Conservation (phyloP, 108 stramenopile species). For the Skeletonema menzelii region DNA sequence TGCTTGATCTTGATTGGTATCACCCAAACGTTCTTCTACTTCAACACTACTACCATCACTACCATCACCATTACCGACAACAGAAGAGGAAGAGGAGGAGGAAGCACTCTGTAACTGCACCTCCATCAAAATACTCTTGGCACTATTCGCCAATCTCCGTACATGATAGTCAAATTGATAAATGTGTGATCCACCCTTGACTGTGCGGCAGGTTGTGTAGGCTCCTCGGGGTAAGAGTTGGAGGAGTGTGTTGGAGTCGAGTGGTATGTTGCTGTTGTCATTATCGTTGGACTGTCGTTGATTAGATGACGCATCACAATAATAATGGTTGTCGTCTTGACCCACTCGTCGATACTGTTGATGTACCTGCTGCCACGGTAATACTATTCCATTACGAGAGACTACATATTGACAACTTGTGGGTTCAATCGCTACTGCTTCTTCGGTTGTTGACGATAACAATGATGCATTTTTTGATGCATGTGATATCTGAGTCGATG, state of each 20-base stretch:
- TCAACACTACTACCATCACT: too few species aligned
- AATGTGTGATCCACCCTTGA: slow-evolving; percentile 22
- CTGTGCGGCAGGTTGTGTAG: slow-evolving; percentile 43
- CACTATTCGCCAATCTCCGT: slow-evolving; percentile 20
- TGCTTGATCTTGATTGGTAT: not conserved
- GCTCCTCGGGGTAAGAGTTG: slow-evolving; percentile 35
- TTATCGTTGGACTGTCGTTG: not conserved
- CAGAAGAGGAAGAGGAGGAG: not conserved
- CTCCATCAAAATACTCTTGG: slow-evolving; percentile 25
- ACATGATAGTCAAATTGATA: slow-evolving; percentile 48
- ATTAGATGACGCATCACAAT: not conserved
- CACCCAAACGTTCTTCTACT: not conserved
- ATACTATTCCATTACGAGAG: slow-evolving; percentile 14
- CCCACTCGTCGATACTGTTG: slow-evolving; percentile 3
- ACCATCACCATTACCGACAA: not conserved
- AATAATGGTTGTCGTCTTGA: not conserved
- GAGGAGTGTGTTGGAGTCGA: slow-evolving; percentile 26
- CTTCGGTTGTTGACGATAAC: not conserved
- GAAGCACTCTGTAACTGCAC: too few species aligned
- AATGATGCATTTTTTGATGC: not conserved
- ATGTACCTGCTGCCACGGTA: slow-evolving; percentile 19
- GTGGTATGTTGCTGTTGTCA: not conserved
- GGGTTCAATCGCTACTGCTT: not conserved
- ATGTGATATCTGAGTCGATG: too few species aligned
- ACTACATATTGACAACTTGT: slow-evolving; percentile 7